Evolutionary conservation across 495 filamentous ascomycete species (phyloP).

Genomic region (Annulohypoxylon nitens): DNA sequence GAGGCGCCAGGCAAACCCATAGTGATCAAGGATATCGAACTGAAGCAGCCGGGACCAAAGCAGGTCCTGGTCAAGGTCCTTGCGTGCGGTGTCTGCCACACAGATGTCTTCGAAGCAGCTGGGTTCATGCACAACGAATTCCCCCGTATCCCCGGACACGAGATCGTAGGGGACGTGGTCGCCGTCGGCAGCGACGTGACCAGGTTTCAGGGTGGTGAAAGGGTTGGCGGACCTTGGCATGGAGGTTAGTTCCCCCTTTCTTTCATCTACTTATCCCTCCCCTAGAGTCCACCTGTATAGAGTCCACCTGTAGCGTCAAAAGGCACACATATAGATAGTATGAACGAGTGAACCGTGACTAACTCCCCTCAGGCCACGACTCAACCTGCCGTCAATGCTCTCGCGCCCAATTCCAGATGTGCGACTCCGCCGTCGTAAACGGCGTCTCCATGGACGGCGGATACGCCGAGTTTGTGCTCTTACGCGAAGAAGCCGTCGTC

Average conservation of each 20-base stretch:
- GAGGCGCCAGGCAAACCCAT: constrained; percentile 54
- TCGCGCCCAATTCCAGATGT: constrained; percentile 68
- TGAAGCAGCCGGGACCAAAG: constrained; percentile 57
- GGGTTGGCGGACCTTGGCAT: constrained; percentile 69
- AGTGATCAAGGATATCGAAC: constrained; percentile 57
- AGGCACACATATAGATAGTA: no score
- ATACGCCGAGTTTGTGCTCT: constrained; percentile 73
- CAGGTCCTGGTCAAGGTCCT: constrained; percentile 67
- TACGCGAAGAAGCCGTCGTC: constrained; percentile 73
- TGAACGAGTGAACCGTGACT: no score
- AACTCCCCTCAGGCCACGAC: constrained; percentile 55
- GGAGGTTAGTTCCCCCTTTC: constrained; percentile 58
- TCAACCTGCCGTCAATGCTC: constrained; percentile 62
- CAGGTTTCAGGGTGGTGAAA: constrained; percentile 61
- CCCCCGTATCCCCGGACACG: constrained; percentile 68
- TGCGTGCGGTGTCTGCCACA: constrained; percentile 67
- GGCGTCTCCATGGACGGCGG: constrained; percentile 67
- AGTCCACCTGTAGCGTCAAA: no score
- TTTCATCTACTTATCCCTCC: constrained; percentile 15
- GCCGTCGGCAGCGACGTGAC: constrained; percentile 61
- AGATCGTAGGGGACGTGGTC: constrained; percentile 66
- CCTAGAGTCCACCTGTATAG: no score
- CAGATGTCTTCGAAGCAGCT: constrained; percentile 56
- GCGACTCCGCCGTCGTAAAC: constrained; percentile 64
- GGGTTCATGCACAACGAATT: constrained; percentile 59